Evolutionary conservation across 331 rosid species (phyloP), one percentile per base, ranked within the genome.

Genomic region (Quercus phellos): DNA sequence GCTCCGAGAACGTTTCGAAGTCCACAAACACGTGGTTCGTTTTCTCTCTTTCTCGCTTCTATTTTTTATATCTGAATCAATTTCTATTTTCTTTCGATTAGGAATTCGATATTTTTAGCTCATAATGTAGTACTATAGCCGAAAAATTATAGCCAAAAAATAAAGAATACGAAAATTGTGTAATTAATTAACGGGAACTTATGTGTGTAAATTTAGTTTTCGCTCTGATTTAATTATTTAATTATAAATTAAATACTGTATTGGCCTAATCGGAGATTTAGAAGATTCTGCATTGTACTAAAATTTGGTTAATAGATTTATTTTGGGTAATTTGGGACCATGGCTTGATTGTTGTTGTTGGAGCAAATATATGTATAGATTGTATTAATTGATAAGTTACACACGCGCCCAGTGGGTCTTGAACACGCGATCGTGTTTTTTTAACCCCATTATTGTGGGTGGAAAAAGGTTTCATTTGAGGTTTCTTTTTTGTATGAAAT

Each of bases 1-100:
- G 0, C 90, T 92, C 66, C 99, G 99, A n/a, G 92, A 88, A 19
- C 82, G 95, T 66, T 92, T 94, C 82, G 98, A 92, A 51, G 79
- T 88, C 71, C 83, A 94, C 88, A 92, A 72, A 66, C 88, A 86
- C 50, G 92, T 91, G 93, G 99, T 94, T 76, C 83, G 97, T 85
- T 82, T 64, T 72, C 75, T 34, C 6, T 6, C 43, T 2, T 55
- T 63, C 54, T 6, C 17, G 24, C 26, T 34, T 66, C 17, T 17
- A 32, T 18, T 34, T 24, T 26, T 7, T 18, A 16, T 66, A 17
- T 35, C 43, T 32, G 4, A 12, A 30, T 32, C 51, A 43, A 43
- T 9, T 43, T 43, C 51, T 11, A 46, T 9, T 9, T 46, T 38
- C 1, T 46, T 3, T 46, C 4, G 17, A 46, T 12, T 10, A 12